Percentiles rank a stretch among this genome's conserved stretches.
Conservation (phyloP, 1,284 basidiomycete species). For the Marasmius sp. region DNA sequence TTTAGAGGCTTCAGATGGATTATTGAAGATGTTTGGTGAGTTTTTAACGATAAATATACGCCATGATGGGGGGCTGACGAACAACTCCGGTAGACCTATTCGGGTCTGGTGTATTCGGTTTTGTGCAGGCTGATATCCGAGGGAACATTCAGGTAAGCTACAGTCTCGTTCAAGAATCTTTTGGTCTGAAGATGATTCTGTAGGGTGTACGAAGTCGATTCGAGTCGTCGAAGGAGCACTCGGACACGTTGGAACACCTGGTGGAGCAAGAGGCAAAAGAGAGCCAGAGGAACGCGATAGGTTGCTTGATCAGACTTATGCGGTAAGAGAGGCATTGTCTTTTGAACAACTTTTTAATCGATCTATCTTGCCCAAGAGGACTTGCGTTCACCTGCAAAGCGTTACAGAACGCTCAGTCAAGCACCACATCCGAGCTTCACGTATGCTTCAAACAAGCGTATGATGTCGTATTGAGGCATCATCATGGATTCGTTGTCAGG, state of each 20-base stretch:
- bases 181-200: conserved; percentile 21
- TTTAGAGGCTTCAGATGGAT: conserved; percentile 87
- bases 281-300: conserved; percentile 42
- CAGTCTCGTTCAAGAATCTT: conserved; percentile 15
- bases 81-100: conserved; percentile 66
- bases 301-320: conserved; percentile 78
- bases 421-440: conserved; percentile 73
- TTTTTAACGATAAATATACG: conserved; percentile 18
- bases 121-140: conserved; percentile 89
- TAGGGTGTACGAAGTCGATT: too few species aligned
- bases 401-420: conserved; percentile 73
- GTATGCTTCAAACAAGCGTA: conserved; percentile 88
- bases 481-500: conserved; percentile 84
- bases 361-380: conserved; percentile 64
- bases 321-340: too few species aligned
- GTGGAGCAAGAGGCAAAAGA: conserved; percentile 58
- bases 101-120: conserved; percentile 84
- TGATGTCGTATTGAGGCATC: conserved; percentile 78
- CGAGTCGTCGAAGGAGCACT: conserved; percentile 51
- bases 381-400: conserved; percentile 84
- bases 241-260: conserved; percentile 78
- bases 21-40: conserved; percentile 89
- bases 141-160: conserved; percentile 79
- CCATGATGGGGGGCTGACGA: neutral
- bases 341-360: conserved; percentile 19